A percentile compares a stretch with the other conserved stretches of the same genome.
phyloP scores from a whole-genome alignment of 1,139 yeast species.

The Yamadazyma aaseri region DNA sequence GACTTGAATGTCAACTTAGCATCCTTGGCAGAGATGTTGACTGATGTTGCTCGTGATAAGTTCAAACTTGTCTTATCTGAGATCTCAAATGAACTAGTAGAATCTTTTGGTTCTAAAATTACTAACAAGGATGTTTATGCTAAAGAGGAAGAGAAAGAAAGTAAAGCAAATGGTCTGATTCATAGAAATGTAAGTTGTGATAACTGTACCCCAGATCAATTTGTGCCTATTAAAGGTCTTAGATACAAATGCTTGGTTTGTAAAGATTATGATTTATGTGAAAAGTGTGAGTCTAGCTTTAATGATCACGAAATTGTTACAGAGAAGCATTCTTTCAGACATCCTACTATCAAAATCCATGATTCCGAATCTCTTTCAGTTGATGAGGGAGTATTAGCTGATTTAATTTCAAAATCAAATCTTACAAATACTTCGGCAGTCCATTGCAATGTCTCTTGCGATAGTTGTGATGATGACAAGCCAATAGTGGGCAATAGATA shows the following conservation, averaged over 20 bases:
- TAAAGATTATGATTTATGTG: conserved; percentile 56
- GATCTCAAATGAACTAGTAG: conserved; percentile 11
- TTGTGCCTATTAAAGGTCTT: conserved; percentile 41
- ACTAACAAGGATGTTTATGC: not conserved
- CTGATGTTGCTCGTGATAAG: conserved; percentile 17
- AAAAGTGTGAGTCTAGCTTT: conserved; percentile 39
- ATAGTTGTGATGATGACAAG: conserved; percentile 34
- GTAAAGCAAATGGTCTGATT: too few relatives aligned
- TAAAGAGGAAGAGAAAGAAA: too few relatives aligned
- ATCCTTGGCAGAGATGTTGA: conserved; percentile 14
- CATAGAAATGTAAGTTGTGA: conserved; percentile 40
- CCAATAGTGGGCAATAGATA: conserved; percentile 48
- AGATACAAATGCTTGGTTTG: conserved; percentile 59
- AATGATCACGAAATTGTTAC: conserved; percentile 10
- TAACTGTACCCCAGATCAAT: conserved; percentile 30
- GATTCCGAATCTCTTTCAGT: conserved; percentile 17
- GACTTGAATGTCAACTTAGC: conserved; percentile 8
- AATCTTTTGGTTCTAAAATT: conserved; percentile 5
- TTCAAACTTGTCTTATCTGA: conserved; percentile 14
- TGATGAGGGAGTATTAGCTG: conserved; percentile 5
- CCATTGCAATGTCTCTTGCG: conserved; percentile 34
- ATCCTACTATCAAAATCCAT: conserved; percentile 32
- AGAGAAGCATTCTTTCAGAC: conserved; percentile 23
- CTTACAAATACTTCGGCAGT: conserved; percentile 7
- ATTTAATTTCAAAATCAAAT: not conserved